Percentiles rank a stretch among this genome's conserved stretches.
Evolutionary conservation across 2,329 filamentous ascomycete species (phyloP).

Genomic region (Nigrograna mackinnonii): DNA sequence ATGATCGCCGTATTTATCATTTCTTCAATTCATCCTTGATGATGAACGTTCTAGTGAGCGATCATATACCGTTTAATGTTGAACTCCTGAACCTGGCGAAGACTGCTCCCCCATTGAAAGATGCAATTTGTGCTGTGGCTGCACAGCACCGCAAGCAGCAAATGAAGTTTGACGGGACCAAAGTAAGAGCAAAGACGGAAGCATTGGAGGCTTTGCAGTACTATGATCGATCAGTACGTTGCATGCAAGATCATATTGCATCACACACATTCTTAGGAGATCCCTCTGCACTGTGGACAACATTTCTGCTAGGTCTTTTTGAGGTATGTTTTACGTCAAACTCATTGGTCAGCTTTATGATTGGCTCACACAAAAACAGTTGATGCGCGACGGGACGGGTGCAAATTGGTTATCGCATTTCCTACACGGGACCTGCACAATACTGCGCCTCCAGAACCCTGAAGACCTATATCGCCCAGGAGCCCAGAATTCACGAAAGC

Average conservation of each 20-base stretch:
- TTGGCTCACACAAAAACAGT: slow-evolving; percentile 10
- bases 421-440: slow-evolving; percentile 27
- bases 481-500: slow-evolving; percentile 8
- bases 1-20: slow-evolving; percentile 17
- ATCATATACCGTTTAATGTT: slow-evolving; percentile 5
- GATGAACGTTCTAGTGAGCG: slow-evolving; percentile 20
- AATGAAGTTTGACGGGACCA: not conserved
- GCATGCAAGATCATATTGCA: slow-evolving; percentile 15
- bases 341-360: too few relatives aligned
- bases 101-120: slow-evolving; percentile 16
- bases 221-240: slow-evolving; percentile 19
- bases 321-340: slow-evolving; percentile 24
- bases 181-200: not conserved
- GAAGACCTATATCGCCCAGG: slow-evolving; percentile 7
- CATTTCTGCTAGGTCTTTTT: slow-evolving; percentile 27
- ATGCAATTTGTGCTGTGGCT: slow-evolving; percentile 23
- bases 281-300: slow-evolving; percentile 25
- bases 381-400: slow-evolving; percentile 30
- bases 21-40: slow-evolving; percentile 25
- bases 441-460: slow-evolving; percentile 24
- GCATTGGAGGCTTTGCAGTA: slow-evolving; percentile 13
- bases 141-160: slow-evolving; percentile 14
- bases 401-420: slow-evolving; percentile 31
- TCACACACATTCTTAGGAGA: slow-evolving; percentile 12
- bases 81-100: slow-evolving; percentile 16